Evolutionary conservation across 176 grass and related monocot genomes (phyloP).

Genomic region (Paspalum vaginatum): DNA sequence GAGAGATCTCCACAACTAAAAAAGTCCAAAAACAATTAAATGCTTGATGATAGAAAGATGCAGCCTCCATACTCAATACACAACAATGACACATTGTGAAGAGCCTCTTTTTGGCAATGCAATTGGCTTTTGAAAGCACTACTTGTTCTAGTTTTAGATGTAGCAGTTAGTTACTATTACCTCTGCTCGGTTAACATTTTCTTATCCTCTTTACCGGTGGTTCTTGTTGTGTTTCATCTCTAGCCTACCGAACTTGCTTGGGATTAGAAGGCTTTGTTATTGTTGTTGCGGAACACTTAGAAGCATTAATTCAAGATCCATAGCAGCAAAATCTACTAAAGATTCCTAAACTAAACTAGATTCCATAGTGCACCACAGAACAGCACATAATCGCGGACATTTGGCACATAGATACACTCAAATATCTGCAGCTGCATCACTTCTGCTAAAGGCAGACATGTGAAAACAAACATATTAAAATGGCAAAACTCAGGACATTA

Average conservation of each 20-base stretch:
- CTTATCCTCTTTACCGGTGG: background rate
- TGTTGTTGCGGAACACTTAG: background rate
- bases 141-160: background rate
- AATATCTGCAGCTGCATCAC: background rate
- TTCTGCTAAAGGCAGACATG: background rate
- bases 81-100: too few relatives aligned
- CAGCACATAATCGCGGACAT: background rate
- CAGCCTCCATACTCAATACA: background rate
- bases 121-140: background rate
- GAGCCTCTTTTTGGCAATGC: background rate
- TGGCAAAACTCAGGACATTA: background rate
- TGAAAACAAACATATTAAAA: background rate
- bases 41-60: constrained; percentile 4
- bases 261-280: background rate
- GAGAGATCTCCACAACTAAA: background rate
- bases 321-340: constrained; percentile 8
- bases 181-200: background rate
- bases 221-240: background rate
- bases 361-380: background rate
- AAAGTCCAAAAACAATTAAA: background rate
- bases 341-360: background rate
- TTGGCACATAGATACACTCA: background rate
- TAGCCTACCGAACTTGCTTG: background rate
- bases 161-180: background rate
- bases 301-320: background rate